Percentiles rank a stretch among this genome's conserved stretches.
phyloP scores from a whole-genome alignment of 1,139 yeast genomes.

The Suhomyces coccinellae region DNA sequence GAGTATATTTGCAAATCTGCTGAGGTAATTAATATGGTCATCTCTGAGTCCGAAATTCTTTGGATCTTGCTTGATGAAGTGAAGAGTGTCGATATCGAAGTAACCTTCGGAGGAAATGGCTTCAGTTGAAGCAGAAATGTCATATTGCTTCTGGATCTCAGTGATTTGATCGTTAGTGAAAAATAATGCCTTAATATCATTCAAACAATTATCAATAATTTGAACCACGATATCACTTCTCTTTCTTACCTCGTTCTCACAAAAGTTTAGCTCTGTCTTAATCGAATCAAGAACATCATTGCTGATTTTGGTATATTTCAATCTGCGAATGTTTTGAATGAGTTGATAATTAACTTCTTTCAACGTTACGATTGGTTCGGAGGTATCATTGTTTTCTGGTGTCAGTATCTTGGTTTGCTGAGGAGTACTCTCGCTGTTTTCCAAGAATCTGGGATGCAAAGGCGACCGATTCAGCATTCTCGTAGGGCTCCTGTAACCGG shows the following conservation, averaged over 20 bases:
- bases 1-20: constrained; percentile 30
- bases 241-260: constrained; percentile 27
- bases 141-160: constrained; percentile 33
- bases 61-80: constrained; percentile 39
- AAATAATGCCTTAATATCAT: constrained; percentile 29
- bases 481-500: neutral
- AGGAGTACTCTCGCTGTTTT: neutral
- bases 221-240: constrained; percentile 28
- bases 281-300: constrained; percentile 28
- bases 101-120: constrained; percentile 21
- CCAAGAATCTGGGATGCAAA: neutral
- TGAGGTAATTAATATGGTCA: constrained; percentile 35
- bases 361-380: constrained; percentile 1
- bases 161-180: constrained; percentile 37
- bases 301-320: constrained; percentile 42
- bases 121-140: constrained; percentile 18
- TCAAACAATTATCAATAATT: constrained; percentile 30
- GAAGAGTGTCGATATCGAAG: constrained; percentile 40
- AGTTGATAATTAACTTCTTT: constrained; percentile 39
- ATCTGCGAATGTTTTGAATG: constrained; percentile 35
- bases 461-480: neutral
- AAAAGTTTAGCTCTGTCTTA: constrained; percentile 28
- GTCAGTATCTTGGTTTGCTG: neutral
- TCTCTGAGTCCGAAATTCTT: constrained; percentile 43
- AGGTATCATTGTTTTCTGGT: neutral